phyloP scores from a whole-genome alignment of 768 basidiomycete genomes.

The Lactarius indigo region DNA sequence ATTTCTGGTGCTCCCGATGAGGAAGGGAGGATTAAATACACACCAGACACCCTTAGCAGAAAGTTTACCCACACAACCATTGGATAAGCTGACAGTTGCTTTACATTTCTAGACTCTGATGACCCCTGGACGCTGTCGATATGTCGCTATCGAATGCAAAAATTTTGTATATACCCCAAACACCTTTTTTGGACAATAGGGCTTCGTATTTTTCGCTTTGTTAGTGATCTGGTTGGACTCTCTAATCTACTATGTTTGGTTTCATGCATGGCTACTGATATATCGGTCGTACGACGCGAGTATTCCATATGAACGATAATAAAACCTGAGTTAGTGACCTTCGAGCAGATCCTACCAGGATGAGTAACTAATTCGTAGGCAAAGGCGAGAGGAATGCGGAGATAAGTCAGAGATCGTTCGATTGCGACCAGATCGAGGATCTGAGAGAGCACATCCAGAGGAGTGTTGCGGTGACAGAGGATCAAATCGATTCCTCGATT shows the following conservation, averaged over 20 bases:
- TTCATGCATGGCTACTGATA: not conserved
- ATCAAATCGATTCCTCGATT: not conserved
- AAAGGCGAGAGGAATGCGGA: not conserved
- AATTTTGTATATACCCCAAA: not conserved
- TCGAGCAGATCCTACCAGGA: not conserved
- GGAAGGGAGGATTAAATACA: constrained; percentile 14
- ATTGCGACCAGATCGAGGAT: not conserved
- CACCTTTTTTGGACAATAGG: not conserved
- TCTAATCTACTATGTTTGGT: not conserved
- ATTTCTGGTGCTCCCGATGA: constrained; percentile 12
- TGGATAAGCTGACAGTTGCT: constrained; percentile 7
- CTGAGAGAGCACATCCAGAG: not conserved
- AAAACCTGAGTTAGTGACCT: not conserved
- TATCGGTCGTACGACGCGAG: not conserved
- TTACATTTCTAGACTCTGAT: not conserved
- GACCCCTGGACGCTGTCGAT: constrained; percentile 8
- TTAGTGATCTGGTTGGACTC: not conserved
- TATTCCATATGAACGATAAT: not conserved
- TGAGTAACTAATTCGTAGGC: not conserved
- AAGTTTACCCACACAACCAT: constrained; percentile 16
- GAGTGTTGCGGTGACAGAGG: not conserved
- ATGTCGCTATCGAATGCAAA: constrained; percentile 7
- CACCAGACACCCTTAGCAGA: not conserved
- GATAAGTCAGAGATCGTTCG: constrained; percentile 20
- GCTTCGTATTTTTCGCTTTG: not conserved